Evolutionary conservation across 768 basidiomycete genomes (phyloP).

Genomic region (Mycena rosella): DNA sequence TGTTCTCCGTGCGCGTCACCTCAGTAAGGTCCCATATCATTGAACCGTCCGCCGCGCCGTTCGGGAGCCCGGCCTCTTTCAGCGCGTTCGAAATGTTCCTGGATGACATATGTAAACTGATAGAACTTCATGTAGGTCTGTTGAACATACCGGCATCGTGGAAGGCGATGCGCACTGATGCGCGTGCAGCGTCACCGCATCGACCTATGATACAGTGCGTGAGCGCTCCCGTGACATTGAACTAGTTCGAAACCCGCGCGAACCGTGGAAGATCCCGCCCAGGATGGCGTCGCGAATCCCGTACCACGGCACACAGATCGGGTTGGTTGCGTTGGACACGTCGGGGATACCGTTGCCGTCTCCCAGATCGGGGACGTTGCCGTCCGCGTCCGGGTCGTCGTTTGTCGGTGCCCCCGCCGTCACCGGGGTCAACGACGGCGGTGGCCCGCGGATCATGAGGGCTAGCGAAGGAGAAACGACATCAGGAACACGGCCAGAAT

Average conservation of each 20-base stretch:
- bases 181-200: slow-evolving; percentile 30
- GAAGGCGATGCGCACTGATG: slow-evolving; percentile 31
- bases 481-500: no score
- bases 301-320: slow-evolving; percentile 28
- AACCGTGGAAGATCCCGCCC: slow-evolving; percentile 29
- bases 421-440: no score
- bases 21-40: slow-evolving; percentile 25
- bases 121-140: no score
- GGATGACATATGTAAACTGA: background rate
- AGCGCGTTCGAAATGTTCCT: slow-evolving; percentile 27
- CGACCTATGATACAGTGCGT: slow-evolving; percentile 7
- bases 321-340: slow-evolving; percentile 29
- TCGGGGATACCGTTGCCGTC: slow-evolving; percentile 27
- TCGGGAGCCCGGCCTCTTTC: slow-evolving; percentile 7
- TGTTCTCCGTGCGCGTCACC: slow-evolving; percentile 28
- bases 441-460: no score
- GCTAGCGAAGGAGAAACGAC: no score
- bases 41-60: slow-evolving; percentile 34
- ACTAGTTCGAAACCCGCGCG: background rate
- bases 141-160: slow-evolving; percentile 38
- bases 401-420: background rate
- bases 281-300: slow-evolving; percentile 36
- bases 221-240: background rate
- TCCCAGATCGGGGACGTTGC: slow-evolving; percentile 14
- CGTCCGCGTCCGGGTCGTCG: slow-evolving; percentile 7